These are phyloP conservation scores for Xylaria sp. DNA, from an alignment of 2,329 filamentous ascomycete genomes.

Conservation along the genomic window DNA sequence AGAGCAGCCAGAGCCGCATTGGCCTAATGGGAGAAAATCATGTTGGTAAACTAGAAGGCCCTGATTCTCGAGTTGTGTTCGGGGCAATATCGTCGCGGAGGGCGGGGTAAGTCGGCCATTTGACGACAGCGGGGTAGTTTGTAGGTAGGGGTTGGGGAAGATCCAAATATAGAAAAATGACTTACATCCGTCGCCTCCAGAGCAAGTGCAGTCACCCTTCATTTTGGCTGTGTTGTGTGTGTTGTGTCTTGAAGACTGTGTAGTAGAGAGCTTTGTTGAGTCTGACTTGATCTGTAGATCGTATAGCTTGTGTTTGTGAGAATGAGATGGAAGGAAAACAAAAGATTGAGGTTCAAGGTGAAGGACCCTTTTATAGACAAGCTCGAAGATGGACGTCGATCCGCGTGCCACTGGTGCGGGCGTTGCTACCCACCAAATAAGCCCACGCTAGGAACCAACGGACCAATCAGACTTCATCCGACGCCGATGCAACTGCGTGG, in stretches of 20 bases:
- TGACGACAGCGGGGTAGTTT: conserved; percentile 13
- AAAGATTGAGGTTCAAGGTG: background rate
- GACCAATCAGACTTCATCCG: conserved; percentile 23
- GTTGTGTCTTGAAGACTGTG: conserved; percentile 27
- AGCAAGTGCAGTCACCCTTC: conserved; percentile 44
- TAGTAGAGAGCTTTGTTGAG: conserved; percentile 2
- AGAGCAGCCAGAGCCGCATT: conserved; percentile 42
- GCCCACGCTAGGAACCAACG: background rate
- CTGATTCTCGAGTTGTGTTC: background rate
- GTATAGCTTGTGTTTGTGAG: background rate
- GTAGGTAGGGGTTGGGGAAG: background rate
- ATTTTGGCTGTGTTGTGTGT: conserved; percentile 38
- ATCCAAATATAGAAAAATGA: conserved; percentile 16
- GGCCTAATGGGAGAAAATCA: conserved; percentile 28
- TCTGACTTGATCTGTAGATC: background rate
- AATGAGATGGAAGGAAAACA: background rate
- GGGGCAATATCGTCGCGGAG: background rate
- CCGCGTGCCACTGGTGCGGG: conserved; percentile 1
- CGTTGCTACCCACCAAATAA: conserved; percentile 14
- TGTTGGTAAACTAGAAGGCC: conserved; percentile 13
- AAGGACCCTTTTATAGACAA: conserved; percentile 29
- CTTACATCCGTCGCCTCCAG: conserved; percentile 41
- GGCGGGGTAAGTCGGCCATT: conserved; percentile 14
- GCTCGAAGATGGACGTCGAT: conserved; percentile 6
- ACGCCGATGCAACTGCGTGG: conserved; percentile 25